phyloP scores from a whole-genome alignment of 2,329 filamentous ascomycete genomes.

The Fusarium neocosmosporiellum region DNA sequence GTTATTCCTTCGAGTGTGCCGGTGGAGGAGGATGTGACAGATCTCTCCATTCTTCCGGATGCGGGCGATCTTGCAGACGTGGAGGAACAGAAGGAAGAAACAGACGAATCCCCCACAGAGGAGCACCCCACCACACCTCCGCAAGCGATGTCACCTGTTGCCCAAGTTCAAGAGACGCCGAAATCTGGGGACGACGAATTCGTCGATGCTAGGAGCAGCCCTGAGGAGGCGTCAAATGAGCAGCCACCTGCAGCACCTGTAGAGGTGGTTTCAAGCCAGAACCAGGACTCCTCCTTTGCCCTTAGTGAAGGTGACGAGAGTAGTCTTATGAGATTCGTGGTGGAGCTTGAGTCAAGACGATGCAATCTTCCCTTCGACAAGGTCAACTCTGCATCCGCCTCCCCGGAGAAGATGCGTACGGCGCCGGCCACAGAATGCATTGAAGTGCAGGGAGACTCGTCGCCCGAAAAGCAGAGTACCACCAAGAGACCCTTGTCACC shows the following conservation, averaged over 20 bases:
- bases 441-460: constrained; percentile 34
- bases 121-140: constrained; percentile 19
- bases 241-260: constrained; percentile 1
- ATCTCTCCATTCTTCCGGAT: constrained; percentile 8
- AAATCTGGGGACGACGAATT: constrained; percentile 60
- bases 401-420: constrained; percentile 25
- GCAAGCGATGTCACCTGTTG: constrained; percentile 32
- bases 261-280: constrained; percentile 18
- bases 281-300: constrained; percentile 51
- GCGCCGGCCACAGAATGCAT: constrained; percentile 30
- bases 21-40: constrained; percentile 29
- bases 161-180: constrained; percentile 49
- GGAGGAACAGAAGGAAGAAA: constrained; percentile 10
- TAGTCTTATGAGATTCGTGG: constrained; percentile 60
- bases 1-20: constrained; percentile 46
- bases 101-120: constrained; percentile 4
- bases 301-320: constrained; percentile 59
- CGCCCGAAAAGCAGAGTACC: constrained; percentile 31
- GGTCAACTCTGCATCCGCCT: constrained; percentile 24
- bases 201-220: constrained; percentile 62
- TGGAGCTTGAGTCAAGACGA: constrained; percentile 60
- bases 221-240: constrained; percentile 40
- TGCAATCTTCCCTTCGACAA: constrained; percentile 42
- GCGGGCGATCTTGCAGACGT: neutral
- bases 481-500: constrained; percentile 17